These are phyloP conservation scores for Arctium minus DNA, from an alignment of 129 eudicot species.

Conservation along the genomic window DNA sequence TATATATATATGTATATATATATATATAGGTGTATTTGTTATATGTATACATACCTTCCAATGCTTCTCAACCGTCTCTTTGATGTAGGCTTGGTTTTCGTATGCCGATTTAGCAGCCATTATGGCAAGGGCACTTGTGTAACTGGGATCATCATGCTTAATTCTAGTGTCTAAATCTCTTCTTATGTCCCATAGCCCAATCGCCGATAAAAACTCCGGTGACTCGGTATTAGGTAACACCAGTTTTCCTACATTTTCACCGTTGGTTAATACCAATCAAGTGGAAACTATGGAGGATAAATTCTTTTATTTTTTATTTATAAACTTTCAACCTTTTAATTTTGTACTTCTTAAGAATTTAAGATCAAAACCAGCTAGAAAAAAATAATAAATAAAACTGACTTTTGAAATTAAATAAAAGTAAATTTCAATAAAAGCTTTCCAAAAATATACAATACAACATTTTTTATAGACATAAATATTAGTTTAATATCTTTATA, in stretches of 20 bases:
- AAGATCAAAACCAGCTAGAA: neutral
- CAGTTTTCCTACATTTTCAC: slow-evolving; percentile 28
- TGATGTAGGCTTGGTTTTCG: slow-evolving; percentile 52
- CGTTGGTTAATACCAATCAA: neutral
- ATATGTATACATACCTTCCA: slow-evolving; percentile 70
- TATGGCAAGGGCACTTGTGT: slow-evolving; percentile 42
- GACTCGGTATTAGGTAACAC: slow-evolving; percentile 32
- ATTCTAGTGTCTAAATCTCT: slow-evolving; percentile 40
- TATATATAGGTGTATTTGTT: neutral
- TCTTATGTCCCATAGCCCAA: slow-evolving; percentile 37
- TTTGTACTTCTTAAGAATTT: no score
- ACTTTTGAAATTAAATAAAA: no score
- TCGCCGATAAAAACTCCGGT: slow-evolving; percentile 23
- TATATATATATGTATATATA: no score
- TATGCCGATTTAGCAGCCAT: slow-evolving; percentile 74
- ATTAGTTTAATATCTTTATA: no score
- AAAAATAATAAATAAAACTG: no score
- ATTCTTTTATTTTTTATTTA: no score
- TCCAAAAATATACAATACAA: no score
- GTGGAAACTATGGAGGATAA: neutral
- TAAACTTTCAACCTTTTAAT: no score
- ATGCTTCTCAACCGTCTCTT: slow-evolving; percentile 34
- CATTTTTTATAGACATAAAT: no score
- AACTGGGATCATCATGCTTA: slow-evolving; percentile 46
- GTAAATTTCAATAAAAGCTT: no score